Evolutionary conservation across 2,329 filamentous ascomycete genomes (phyloP).

Genomic region (Alternaria conjuncta): DNA sequence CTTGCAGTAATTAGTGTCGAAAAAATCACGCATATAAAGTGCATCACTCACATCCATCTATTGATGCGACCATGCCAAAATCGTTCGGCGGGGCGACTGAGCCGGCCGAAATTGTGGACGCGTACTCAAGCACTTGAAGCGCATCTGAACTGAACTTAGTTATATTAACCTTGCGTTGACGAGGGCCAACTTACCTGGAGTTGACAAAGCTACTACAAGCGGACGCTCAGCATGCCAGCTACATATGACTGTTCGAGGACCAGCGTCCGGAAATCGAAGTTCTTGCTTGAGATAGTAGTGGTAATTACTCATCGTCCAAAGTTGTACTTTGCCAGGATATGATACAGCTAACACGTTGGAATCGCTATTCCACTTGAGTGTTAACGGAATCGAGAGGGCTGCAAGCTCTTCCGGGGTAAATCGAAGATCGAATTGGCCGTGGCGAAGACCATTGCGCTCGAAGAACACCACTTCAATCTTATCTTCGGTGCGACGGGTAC

Average conservation of each 20-base stretch:
- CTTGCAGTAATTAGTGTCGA: conserved; percentile 41
- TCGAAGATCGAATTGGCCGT: conserved; percentile 88
- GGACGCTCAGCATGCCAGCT: conserved; percentile 88
- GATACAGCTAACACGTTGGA: conserved; percentile 89
- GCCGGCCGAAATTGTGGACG: conserved; percentile 71
- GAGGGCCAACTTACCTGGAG: conserved; percentile 25
- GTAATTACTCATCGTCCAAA: conserved; percentile 98
- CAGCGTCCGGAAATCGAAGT: conserved; percentile 53
- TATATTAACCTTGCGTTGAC: not conserved
- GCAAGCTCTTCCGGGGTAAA: conserved; percentile 65
- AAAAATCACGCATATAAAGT: not conserved
- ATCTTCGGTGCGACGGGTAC: conserved; percentile 74
- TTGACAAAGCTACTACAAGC: conserved; percentile 67
- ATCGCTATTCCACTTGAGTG: conserved; percentile 86
- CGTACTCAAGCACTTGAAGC: conserved; percentile 68
- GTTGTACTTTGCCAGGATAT: conserved; percentile 75
- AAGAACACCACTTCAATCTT: conserved; percentile 90
- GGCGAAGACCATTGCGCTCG: conserved; percentile 94
- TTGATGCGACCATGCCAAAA: conserved; percentile 78
- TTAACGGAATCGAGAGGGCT: conserved; percentile 64
- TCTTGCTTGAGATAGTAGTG: conserved; percentile 98
- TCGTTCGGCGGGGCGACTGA: conserved; percentile 75
- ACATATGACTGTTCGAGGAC: conserved; percentile 21
- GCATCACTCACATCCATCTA: conserved; percentile 72
- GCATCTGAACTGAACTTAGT: conserved; percentile 39